Base-by-base conservation (phyloP, 495 filamentous ascomycete genomes). In the Aspergillus nanangensis region DNA sequence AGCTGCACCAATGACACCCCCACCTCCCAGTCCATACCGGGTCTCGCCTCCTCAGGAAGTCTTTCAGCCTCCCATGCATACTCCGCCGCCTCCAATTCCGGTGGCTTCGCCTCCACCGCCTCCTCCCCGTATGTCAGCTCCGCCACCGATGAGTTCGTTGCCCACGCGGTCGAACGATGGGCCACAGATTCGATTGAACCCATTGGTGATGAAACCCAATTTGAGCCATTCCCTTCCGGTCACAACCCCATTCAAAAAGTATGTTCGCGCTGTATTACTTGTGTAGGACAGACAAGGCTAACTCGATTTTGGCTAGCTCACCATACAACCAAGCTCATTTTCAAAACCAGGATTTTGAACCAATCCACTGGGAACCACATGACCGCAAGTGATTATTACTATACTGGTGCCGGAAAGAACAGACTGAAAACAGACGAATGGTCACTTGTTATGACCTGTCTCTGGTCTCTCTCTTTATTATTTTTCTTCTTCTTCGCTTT, bases 301-400 rank as follows among this genome's bases (percentile, higher is more conserved):
- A 72, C 33, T 77, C 71, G 72, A 47, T 10, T 23, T 21, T n/a
- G 5, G 19, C 37, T 46, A 84, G 79, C 51, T 75, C 71, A 19
- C 84, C 88, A 19, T 91, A 87, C 65, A 91, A 91, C 53, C 81
- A 81, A 38, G 86, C 86, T 2, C 88, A 94, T 65, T 92, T 86
- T 65, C 83, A 85, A 51, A 92, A 90, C 56, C 75, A 82, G 43
- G 84, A 92, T 54, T 94, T 94, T 52, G 87, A 91, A 52, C 88
- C 88, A 5, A 75, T 75, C 18, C 69, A 72, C 46, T 75, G 62
- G 58, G 67, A 63, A 41, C 70, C 70, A 11, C 57, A 53, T 44
- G 67, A 72, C 15, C 58, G 62, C 32, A 60, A 61, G 60, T 60
- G 50, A 50, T n/a, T n/a, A 39, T 9, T 10, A 5, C n/a, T 17